Evolutionary conservation across 257 asterid species (phyloP).

Genomic region (Jasminum sambac): DNA sequence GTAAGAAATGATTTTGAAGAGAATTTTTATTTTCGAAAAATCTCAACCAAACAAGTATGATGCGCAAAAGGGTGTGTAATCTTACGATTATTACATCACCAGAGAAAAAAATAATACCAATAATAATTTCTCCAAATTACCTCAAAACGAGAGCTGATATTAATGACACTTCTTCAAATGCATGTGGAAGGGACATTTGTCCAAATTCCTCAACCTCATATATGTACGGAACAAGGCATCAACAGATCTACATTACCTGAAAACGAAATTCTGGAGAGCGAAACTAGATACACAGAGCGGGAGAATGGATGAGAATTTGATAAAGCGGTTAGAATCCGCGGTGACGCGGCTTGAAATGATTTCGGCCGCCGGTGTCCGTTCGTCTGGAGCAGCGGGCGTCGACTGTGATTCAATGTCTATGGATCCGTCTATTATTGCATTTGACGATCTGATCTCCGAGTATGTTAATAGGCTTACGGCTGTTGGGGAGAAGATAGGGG

Average conservation of each 20-base stretch:
- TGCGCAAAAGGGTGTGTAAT: too few species aligned
- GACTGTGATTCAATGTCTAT: slow-evolving; percentile 40
- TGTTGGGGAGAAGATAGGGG: slow-evolving; percentile 76
- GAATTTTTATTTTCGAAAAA: too few species aligned
- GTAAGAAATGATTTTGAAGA: too few species aligned
- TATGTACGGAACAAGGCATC: neutral
- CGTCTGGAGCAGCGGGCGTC: slow-evolving; percentile 37
- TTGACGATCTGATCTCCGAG: slow-evolving; percentile 60
- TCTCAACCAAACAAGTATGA: too few species aligned
- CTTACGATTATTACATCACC: too few species aligned
- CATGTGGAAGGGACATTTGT: too few species aligned
- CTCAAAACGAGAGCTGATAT: too few species aligned
- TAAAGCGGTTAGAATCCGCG: slow-evolving; percentile 78
- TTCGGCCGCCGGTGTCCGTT: slow-evolving; percentile 43
- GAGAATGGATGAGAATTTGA: slow-evolving; percentile 64
- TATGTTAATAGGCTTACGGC: slow-evolving; percentile 45
- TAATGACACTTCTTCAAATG: too few species aligned
- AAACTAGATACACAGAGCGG: neutral
- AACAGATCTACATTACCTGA: slow-evolving; percentile 29
- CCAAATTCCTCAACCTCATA: too few species aligned
- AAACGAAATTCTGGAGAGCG: slow-evolving; percentile 16
- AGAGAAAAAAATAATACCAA: too few species aligned
- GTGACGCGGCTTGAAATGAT: slow-evolving; percentile 75
- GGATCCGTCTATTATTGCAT: slow-evolving; percentile 77
- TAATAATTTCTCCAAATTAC: too few species aligned